These are phyloP conservation scores for Ceriops zippeliana DNA, from an alignment of 345 rosid species.

Conservation along the genomic window DNA sequence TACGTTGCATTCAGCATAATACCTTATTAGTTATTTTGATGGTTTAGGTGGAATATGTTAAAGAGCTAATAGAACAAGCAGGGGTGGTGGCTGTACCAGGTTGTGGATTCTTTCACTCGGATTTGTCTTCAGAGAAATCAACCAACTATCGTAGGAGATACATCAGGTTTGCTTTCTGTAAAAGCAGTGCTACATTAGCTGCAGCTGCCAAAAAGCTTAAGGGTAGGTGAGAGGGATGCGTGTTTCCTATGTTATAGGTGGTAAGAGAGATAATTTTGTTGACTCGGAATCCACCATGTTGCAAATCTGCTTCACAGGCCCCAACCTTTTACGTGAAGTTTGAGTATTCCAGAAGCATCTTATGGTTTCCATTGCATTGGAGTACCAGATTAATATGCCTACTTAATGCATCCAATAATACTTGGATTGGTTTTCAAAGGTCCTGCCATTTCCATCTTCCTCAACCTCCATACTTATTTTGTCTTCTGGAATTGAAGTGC, in stretches of 20 bases:
- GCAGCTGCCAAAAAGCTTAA: constrained; percentile 45
- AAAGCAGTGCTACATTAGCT: constrained; percentile 40
- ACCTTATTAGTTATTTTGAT: background rate
- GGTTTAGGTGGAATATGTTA: constrained; percentile 44
- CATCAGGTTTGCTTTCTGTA: constrained; percentile 59
- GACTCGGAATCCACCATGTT: too few species aligned
- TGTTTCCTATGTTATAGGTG: background rate
- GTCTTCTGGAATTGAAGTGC: constrained; percentile 19
- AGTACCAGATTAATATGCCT: background rate
- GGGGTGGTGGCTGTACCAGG: constrained; percentile 64
- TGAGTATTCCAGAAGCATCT: background rate
- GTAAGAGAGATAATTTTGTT: background rate
- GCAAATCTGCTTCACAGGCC: too few species aligned
- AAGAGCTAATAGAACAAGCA: constrained; percentile 41
- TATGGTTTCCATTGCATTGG: constrained; percentile 11
- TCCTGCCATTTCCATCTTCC: constrained; percentile 15
- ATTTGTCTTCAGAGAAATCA: constrained; percentile 9
- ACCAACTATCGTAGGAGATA: constrained; percentile 30
- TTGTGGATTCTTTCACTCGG: constrained; percentile 43
- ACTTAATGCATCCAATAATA: too few species aligned
- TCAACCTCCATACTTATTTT: constrained; percentile 15
- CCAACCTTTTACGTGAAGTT: background rate
- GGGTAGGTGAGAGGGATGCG: background rate
- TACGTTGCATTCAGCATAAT: background rate
- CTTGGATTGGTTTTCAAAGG: constrained; percentile 8